Percentiles rank a stretch among this genome's conserved stretches.
Conservation (phyloP, 1,284 basidiomycete genomes). For the Athelia psychrophila region DNA sequence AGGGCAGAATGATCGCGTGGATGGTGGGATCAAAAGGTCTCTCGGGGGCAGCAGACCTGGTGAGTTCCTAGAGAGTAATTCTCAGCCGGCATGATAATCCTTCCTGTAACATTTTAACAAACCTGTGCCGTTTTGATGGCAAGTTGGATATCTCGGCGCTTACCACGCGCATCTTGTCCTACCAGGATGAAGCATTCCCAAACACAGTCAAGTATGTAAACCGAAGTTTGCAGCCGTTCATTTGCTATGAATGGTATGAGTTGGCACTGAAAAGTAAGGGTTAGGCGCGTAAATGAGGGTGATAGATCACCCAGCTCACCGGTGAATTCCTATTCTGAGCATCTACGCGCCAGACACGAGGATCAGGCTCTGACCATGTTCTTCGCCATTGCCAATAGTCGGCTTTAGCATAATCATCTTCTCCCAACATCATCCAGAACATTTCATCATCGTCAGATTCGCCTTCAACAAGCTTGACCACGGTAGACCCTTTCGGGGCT, state of each 20-base stretch:
- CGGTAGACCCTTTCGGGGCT: constrained; percentile 30
- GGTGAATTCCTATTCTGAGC: constrained; percentile 26
- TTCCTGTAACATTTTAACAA: constrained; percentile 9
- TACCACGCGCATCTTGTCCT: constrained; percentile 57
- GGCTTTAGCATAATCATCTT: constrained; percentile 68
- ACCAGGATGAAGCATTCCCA: constrained; percentile 80
- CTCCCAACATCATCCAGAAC: constrained; percentile 81
- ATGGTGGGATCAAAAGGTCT: constrained; percentile 69
- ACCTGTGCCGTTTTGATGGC: constrained; percentile 59
- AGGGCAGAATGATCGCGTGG: constrained; percentile 69
- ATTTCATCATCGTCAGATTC: constrained; percentile 62
- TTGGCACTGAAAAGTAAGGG: constrained; percentile 19
- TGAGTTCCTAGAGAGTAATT: constrained; percentile 44
- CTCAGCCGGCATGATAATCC: not conserved
- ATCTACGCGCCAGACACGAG: constrained; percentile 58
- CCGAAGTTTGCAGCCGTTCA: constrained; percentile 29
- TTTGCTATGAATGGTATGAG: constrained; percentile 25
- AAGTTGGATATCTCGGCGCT: constrained; percentile 55
- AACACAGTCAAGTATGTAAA: constrained; percentile 67
- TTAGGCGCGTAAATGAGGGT: constrained; percentile 9
- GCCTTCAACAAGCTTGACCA: constrained; percentile 61
- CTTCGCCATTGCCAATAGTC: constrained; percentile 77
- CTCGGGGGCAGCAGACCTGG: constrained; percentile 40
- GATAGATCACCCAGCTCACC: constrained; percentile 35
- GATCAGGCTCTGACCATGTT: constrained; percentile 33